A percentile compares a stretch with the other conserved stretches of the same genome.
Evolutionary conservation across 2,329 filamentous ascomycete species (phyloP).

Genomic region (Ophiosphaerella narmari): DNA sequence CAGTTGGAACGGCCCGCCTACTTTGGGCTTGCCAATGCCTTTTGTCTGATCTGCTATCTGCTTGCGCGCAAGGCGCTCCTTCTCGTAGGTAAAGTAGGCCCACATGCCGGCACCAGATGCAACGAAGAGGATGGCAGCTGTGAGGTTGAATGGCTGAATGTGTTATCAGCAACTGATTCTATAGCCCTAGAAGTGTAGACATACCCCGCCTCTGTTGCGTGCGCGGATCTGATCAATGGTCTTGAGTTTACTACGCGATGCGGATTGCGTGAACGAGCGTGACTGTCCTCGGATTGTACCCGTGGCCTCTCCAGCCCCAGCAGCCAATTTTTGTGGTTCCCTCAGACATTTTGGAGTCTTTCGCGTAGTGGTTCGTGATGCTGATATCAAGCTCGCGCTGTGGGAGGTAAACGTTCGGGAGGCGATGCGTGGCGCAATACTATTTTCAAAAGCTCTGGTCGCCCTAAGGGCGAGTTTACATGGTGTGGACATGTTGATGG

Average conservation of each 20-base stretch:
- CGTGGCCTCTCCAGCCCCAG: constrained; percentile 1
- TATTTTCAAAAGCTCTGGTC: constrained; percentile 14
- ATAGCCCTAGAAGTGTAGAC: constrained; percentile 2
- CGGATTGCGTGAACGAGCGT: constrained; percentile 35
- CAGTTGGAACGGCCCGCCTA: constrained; percentile 84
- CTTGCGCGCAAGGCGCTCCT: constrained; percentile 86
- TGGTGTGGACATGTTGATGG: constrained; percentile 30
- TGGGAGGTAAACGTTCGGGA: constrained; percentile 34
- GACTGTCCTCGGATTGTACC: constrained; percentile 13
- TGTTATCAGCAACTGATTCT: constrained; percentile 12
- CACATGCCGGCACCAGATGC: constrained; percentile 75
- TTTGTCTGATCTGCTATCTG: constrained; percentile 90
- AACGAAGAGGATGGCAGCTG: constrained; percentile 85
- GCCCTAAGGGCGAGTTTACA: constrained; percentile 30
- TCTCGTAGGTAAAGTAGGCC: constrained; percentile 92
- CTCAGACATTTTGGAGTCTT: constrained; percentile 18
- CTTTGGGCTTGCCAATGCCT: constrained; percentile 88
- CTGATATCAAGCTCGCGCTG: constrained; percentile 14
- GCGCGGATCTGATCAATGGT: constrained; percentile 44
- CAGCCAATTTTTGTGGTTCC: constrained; percentile 9
- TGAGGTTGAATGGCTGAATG: constrained; percentile 85
- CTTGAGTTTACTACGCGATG: constrained; percentile 36
- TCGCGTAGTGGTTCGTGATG: constrained; percentile 12
- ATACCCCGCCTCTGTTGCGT: constrained; percentile 43
- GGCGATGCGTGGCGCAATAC: constrained; percentile 18